Conservation (phyloP, 148 eudicot species). For the Cornus florida region DNA sequence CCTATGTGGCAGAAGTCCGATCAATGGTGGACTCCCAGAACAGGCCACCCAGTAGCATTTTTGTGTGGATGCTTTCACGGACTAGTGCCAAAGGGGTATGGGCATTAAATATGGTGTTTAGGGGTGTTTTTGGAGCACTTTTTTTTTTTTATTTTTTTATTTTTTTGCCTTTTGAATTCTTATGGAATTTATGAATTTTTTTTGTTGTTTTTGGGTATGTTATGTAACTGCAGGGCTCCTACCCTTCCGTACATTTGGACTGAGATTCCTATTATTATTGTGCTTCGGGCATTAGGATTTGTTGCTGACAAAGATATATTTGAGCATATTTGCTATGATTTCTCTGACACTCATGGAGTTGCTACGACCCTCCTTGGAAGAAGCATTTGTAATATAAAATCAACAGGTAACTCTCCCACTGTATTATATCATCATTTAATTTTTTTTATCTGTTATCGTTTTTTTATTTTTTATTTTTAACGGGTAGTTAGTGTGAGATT, state of each 20-base stretch:
- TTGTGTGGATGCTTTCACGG: too few species aligned
- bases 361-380: constrained; percentile 94
- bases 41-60: too few species aligned
- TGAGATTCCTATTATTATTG: constrained; percentile 92
- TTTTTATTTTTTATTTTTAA: too few species aligned
- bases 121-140: too few species aligned
- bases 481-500: too few species aligned
- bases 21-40: too few species aligned
- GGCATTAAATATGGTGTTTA: too few species aligned
- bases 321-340: constrained; percentile 97
- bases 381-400: constrained; percentile 98
- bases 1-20: too few species aligned
- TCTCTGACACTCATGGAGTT: constrained; percentile 93
- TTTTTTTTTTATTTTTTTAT: too few species aligned
- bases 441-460: too few species aligned
- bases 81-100: too few species aligned
- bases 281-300: constrained; percentile 93
- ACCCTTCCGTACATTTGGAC: constrained; percentile 91
- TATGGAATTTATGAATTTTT: neutral
- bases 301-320: constrained; percentile 97
- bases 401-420: constrained; percentile 79
- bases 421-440: too few species aligned
- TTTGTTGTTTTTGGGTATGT: neutral
- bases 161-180: neutral
- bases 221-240: constrained; percentile 66